These are phyloP conservation scores for Melaleuca alternifolia DNA, from an alignment of 345 rosid species.

Conservation along the genomic window DNA sequence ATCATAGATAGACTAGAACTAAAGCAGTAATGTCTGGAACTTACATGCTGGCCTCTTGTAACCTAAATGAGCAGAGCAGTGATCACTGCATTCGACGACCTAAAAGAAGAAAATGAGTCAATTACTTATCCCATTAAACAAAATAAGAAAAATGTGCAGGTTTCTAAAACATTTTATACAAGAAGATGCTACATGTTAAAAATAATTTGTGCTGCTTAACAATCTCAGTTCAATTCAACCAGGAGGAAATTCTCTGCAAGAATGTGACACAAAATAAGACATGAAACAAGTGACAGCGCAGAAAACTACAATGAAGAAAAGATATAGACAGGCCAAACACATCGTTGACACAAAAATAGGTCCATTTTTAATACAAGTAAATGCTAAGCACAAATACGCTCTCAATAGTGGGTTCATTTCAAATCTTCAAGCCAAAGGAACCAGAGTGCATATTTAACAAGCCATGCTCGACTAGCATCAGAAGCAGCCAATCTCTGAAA, in stretches of 20 bases:
- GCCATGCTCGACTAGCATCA: background rate
- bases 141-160: background rate
- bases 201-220: background rate
- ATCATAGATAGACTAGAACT: background rate
- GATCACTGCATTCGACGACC: conserved; percentile 61
- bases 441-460: background rate
- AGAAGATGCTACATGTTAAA: background rate
- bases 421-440: background rate
- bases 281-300: background rate
- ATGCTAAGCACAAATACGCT: background rate
- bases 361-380: background rate
- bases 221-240: background rate
- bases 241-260: background rate
- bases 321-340: background rate
- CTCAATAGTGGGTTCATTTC: background rate
- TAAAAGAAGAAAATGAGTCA: conserved; percentile 6
- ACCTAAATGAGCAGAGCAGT: conserved; percentile 47
- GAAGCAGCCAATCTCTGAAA: background rate
- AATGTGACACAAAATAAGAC: background rate
- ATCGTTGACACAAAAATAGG: background rate
- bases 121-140: background rate
- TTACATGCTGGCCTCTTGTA: conserved; percentile 40
- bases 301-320: background rate
- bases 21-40: conserved; percentile 3
- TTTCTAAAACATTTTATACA: background rate